Evolutionary conservation across 129 eudicot species (phyloP).

Genomic region (Artemisia tridentata): DNA sequence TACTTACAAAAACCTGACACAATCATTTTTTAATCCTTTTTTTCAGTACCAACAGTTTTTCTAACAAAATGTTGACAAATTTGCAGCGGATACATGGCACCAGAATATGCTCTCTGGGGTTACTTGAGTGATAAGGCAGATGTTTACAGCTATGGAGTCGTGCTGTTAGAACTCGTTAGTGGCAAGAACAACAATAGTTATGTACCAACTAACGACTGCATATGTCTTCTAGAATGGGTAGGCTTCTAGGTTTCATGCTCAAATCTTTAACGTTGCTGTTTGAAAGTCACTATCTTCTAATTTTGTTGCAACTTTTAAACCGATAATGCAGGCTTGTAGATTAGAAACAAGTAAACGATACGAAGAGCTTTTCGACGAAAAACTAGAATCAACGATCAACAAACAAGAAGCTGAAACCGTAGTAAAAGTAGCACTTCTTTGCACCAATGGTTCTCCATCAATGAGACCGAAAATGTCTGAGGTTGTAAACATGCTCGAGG

Average conservation of each 20-base stretch:
- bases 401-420: constrained; percentile 55
- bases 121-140: constrained; percentile 81
- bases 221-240: constrained; percentile 95
- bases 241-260: not conserved
- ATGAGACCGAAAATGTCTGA: constrained; percentile 78
- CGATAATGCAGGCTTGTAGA: constrained; percentile 58
- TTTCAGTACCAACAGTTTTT: not conserved
- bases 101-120: constrained; percentile 90
- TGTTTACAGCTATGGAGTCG: too few relatives aligned
- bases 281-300: too few relatives aligned
- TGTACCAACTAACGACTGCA: too few relatives aligned
- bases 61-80: not conserved
- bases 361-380: too few relatives aligned
- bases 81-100: constrained; percentile 94
- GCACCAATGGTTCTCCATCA: constrained; percentile 62
- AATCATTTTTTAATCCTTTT: not conserved
- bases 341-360: constrained; percentile 45
- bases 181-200: too few relatives aligned
- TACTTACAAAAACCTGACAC: not conserved
- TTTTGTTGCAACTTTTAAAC: not conserved
- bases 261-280: not conserved
- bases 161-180: too few relatives aligned
- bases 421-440: constrained; percentile 60
- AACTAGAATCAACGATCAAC: constrained; percentile 44
- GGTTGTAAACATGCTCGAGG: constrained; percentile 73